phyloP scores from a whole-genome alignment of 1,139 yeast genomes.

The Protomyces inundatus region DNA sequence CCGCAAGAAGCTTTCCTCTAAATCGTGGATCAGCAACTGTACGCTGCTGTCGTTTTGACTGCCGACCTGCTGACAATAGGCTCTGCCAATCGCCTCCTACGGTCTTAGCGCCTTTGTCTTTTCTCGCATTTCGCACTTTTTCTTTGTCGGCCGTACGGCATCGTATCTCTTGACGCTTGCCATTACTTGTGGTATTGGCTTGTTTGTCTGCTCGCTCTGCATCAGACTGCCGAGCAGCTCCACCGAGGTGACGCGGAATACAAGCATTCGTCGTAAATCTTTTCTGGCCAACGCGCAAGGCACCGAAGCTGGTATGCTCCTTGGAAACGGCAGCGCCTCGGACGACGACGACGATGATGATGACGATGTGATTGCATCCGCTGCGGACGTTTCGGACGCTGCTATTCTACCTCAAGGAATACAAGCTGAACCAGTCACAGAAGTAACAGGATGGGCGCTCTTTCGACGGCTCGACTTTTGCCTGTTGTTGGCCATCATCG shows the following conservation, averaged over 20 bases:
- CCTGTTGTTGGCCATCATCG: slow-evolving; percentile 7
- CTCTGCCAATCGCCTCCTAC: slow-evolving; percentile 45
- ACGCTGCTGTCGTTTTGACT: slow-evolving; percentile 36
- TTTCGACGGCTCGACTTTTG: slow-evolving; percentile 3
- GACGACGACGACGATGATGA: neutral
- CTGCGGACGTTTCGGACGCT: neutral
- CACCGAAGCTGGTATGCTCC: neutral
- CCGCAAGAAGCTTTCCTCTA: slow-evolving; percentile 41
- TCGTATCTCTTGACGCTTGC: slow-evolving; percentile 37
- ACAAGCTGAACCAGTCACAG: neutral
- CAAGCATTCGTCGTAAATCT: neutral
- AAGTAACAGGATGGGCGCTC: slow-evolving; percentile 11
- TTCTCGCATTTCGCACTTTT: slow-evolving; percentile 38
- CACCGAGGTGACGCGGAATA: neutral
- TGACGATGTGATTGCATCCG: neutral
- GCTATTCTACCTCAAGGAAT: neutral
- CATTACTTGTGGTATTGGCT: slow-evolving; percentile 3
- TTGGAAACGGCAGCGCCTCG: neutral
- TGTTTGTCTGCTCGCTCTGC: neutral
- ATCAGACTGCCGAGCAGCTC: neutral
- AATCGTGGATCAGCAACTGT: slow-evolving; percentile 16
- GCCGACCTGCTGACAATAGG: slow-evolving; percentile 36
- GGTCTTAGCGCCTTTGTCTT: slow-evolving; percentile 43
- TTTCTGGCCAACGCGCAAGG: neutral
- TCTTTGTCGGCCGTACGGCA: slow-evolving; percentile 33